phyloP scores from a whole-genome alignment of 495 filamentous ascomycete species.

The Tuber aestivum region DNA sequence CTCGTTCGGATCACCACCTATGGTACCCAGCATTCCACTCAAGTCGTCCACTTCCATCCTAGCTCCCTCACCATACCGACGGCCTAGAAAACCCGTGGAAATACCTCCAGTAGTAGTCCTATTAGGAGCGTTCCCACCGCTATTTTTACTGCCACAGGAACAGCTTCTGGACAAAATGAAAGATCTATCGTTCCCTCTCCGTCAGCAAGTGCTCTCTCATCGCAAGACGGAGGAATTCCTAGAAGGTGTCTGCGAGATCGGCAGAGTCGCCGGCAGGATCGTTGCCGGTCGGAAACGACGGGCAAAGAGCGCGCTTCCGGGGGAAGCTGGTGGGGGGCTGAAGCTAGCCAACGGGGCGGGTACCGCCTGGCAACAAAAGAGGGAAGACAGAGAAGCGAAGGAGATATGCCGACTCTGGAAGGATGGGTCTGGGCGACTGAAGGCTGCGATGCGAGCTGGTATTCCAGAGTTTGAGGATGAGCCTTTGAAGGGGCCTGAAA shows the following conservation, averaged over 20 bases:
- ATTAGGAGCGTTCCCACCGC: constrained; percentile 63
- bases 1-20: constrained; percentile 16
- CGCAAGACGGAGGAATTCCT: constrained; percentile 53
- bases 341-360: constrained; percentile 79
- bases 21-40: constrained; percentile 19
- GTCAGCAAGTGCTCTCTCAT: constrained; percentile 55
- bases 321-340: constrained; percentile 67
- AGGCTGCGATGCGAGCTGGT: constrained; percentile 47
- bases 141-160: constrained; percentile 55
- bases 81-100: neutral
- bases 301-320: constrained; percentile 65
- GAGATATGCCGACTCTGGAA: constrained; percentile 73
- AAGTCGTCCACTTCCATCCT: constrained; percentile 15
- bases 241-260: constrained; percentile 51
- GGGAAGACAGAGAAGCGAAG: constrained; percentile 80
- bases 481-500: constrained; percentile 55
- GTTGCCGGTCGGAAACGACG: constrained; percentile 79
- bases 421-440: constrained; percentile 57
- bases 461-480: constrained; percentile 63
- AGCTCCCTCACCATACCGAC: constrained; percentile 1
- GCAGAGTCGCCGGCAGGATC: constrained; percentile 66
- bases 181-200: constrained; percentile 49
- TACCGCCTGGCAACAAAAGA: constrained; percentile 57
- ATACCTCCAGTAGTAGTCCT: constrained; percentile 80
- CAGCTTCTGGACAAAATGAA: constrained; percentile 54